Base-by-base conservation (phyloP, 106 monocot genomes). In the Dioscorea zingiberensis region DNA sequence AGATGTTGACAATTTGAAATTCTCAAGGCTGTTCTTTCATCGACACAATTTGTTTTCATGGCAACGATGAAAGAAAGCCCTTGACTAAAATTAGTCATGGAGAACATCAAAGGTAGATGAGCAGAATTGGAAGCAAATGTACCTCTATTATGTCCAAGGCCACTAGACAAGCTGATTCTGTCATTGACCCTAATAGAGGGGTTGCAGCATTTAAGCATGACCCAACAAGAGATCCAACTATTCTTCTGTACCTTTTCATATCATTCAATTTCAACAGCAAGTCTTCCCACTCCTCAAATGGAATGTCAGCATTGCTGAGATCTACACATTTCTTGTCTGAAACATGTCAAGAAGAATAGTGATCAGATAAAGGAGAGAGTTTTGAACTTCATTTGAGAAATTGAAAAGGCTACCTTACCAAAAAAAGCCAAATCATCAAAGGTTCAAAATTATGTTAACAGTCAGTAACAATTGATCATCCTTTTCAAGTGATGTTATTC, bases 121-220 rank as follows among this genome's bases (percentile, higher is more conserved):
- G 38, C 10, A 10, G 4, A 38, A 8, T 38, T 38, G 38, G 6
- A 38, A 38, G 38, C 29, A 61, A 30, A 2, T 73, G 23, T 86
- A 98, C 92, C 97, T 98, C 79, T 26, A 89, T 70, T 63, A 86
- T 84, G 29, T 86, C 75, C 27, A 92, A 73, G n/a, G 92, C 85
- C 53, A 82, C 55, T 38, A 98, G 73, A 79, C 77, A 92, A 47
- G 79, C 64, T 73, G 84, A 60, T 75, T 92, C 97, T n/a, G 71
- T 77, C 54, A 63, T 66, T 32, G 97, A 98, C 74, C 79, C 84
- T 62, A 92, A 77, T 57, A 98, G 75, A 58, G 97, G 88, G 21
- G 48, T 70, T 64, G 84, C 78, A 70, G 97, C 74, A 63, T 72
- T 83, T 71, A 98, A 70, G 74, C 92, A 98, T 53, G 97, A 98